A percentile compares a stretch with the other conserved stretches of the same genome.
These are phyloP conservation scores for Achlya hypogyna DNA, from an alignment of 352 stramenopile species.

Conservation along the genomic window DNA sequence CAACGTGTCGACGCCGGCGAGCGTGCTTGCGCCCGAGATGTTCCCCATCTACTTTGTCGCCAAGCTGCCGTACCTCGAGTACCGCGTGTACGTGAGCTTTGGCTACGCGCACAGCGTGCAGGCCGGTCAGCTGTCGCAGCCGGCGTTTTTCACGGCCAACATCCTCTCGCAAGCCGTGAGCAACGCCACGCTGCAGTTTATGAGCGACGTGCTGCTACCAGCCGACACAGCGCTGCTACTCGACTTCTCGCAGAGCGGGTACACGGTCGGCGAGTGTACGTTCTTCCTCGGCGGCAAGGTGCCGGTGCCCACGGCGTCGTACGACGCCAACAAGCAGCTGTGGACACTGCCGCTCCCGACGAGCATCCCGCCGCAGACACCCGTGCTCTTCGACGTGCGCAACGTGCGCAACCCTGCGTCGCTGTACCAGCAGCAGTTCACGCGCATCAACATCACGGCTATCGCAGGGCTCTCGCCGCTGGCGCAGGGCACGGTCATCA, in stretches of 20 bases:
- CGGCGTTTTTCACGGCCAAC: neutral
- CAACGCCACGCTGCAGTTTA: conserved; percentile 9
- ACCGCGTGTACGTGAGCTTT: neutral
- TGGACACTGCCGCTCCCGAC: neutral
- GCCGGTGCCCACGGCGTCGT: neutral
- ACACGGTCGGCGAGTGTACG: neutral
- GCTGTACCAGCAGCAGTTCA: conserved; percentile 4
- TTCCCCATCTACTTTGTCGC: neutral
- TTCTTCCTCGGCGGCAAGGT: conserved; percentile 6
- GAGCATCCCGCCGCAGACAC: neutral
- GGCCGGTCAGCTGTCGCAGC: neutral
- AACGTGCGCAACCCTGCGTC: conserved; percentile 1
- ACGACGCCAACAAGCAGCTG: neutral
- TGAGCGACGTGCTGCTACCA: neutral
- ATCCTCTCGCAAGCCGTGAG: conserved; percentile 3
- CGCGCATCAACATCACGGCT: neutral
- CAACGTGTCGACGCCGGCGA: conserved; percentile 30
- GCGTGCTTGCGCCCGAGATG: neutral
- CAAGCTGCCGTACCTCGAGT: conserved; percentile 9
- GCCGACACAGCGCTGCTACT: neutral
- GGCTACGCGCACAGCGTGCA: neutral
- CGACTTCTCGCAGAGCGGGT: conserved; percentile 5
- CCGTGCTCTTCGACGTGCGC: neutral
- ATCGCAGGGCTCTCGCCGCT: neutral
- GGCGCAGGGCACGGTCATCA: neutral